These are phyloP conservation scores for Pulicaria dysenterica DNA, from an alignment of 129 eudicot species.

Conservation along the genomic window DNA sequence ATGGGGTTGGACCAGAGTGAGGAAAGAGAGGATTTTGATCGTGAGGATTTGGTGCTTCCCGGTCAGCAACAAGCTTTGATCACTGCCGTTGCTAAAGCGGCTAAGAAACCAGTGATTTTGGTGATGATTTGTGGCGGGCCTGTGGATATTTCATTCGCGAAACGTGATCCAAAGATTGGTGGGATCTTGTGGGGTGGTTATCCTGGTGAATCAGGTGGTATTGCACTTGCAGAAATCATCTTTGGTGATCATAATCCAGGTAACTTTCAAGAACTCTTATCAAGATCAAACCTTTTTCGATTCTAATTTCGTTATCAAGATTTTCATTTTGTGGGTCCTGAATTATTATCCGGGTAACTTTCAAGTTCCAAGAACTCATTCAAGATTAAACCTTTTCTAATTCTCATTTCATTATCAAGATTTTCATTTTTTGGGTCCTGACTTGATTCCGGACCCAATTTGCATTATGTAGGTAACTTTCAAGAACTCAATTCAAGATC, in stretches of 20 bases:
- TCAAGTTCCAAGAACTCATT: too few species aligned
- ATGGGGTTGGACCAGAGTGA: conserved; percentile 92
- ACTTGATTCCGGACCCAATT: too few species aligned
- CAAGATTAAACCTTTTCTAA: not conserved
- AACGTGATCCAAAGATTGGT: conserved; percentile 75
- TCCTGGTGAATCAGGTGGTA: conserved; percentile 96
- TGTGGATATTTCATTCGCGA: conserved; percentile 79
- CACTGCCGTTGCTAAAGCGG: conserved; percentile 60
- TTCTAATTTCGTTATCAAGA: not conserved
- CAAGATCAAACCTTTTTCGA: not conserved
- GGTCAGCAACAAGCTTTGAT: conserved; percentile 71
- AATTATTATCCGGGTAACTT: too few species aligned
- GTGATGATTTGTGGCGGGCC: conserved; percentile 96
- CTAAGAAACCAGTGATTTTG: conserved; percentile 70
- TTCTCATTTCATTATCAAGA: too few species aligned
- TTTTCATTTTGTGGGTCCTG: not conserved
- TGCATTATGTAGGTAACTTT: conserved; percentile 75
- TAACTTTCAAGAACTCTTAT: conserved; percentile 22
- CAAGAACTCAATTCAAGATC: not conserved
- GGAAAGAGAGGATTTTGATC: conserved; percentile 79
- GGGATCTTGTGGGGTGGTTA: conserved; percentile 95
- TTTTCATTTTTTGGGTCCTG: too few species aligned
- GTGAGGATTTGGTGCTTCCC: conserved; percentile 67
- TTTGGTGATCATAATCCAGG: conserved; percentile 99
- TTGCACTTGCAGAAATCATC: conserved; percentile 74